Percentiles rank a stretch among this genome's conserved stretches.
phyloP scores from a whole-genome alignment of 2,329 filamentous ascomycete genomes.

The Diaporthe citri region DNA sequence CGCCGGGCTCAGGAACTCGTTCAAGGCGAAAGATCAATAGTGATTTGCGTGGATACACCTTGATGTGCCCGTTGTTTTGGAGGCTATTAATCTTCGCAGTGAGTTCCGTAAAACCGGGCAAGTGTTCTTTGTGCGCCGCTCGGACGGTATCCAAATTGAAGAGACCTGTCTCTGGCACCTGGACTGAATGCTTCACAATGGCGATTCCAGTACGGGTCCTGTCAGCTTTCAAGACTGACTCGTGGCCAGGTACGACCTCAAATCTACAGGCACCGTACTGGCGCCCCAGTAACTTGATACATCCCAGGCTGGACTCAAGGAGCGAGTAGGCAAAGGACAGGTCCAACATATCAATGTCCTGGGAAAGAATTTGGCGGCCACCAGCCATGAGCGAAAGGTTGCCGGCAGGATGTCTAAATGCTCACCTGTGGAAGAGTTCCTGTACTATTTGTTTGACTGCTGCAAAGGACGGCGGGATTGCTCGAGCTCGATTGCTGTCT shows the following conservation, averaged over 20 bases:
- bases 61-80: neutral
- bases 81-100: neutral
- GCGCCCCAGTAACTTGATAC: neutral
- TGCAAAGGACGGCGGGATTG: neutral
- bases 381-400: neutral
- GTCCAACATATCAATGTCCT: neutral
- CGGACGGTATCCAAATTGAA: neutral
- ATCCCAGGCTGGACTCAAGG: neutral
- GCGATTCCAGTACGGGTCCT: neutral
- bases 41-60: neutral
- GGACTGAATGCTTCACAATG: neutral
- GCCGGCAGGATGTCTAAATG: neutral
- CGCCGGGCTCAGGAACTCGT: neutral
- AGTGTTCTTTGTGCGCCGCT: neutral
- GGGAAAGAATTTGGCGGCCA: neutral
- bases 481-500: neutral
- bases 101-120: neutral
- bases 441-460: neutral
- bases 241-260: neutral
- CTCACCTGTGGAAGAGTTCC: neutral
- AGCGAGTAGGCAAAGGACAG: neutral
- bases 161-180: neutral
- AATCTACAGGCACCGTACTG: neutral
- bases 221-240: neutral
- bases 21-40: neutral